These are phyloP conservation scores for Heritiera littoralis DNA, from an alignment of 345 rosid species.

Conservation along the genomic window DNA sequence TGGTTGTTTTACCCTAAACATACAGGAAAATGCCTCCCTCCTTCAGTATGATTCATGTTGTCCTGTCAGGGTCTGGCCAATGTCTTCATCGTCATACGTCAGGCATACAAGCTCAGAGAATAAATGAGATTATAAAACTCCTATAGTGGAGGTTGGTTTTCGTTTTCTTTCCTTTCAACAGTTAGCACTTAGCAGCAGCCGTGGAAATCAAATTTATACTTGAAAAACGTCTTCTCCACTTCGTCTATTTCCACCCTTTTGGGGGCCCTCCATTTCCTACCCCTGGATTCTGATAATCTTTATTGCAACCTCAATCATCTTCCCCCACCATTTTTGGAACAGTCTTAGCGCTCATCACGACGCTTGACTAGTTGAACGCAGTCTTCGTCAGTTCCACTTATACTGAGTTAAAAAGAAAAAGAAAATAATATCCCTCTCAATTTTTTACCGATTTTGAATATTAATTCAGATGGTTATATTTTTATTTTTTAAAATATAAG, in stretches of 20 bases:
- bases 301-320: not conserved
- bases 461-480: no score
- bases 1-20: not conserved
- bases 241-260: not conserved
- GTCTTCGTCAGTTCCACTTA: not conserved
- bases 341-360: not conserved
- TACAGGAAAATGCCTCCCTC: not conserved
- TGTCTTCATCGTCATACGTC: not conserved
- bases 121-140: not conserved
- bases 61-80: not conserved
- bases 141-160: not conserved
- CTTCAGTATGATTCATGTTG: not conserved
- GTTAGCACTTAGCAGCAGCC: not conserved
- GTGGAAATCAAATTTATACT: not conserved
- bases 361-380: no score
- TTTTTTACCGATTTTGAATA: no score
- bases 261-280: not conserved
- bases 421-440: no score
- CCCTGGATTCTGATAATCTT: not conserved
- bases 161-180: not conserved
- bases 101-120: not conserved
- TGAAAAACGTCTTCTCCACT: not conserved
- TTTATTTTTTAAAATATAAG: no score
- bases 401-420: not conserved
- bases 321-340: not conserved